These are phyloP conservation scores for Seiridium cupressi DNA, from an alignment of 2,329 filamentous ascomycete genomes.

Conservation along the genomic window DNA sequence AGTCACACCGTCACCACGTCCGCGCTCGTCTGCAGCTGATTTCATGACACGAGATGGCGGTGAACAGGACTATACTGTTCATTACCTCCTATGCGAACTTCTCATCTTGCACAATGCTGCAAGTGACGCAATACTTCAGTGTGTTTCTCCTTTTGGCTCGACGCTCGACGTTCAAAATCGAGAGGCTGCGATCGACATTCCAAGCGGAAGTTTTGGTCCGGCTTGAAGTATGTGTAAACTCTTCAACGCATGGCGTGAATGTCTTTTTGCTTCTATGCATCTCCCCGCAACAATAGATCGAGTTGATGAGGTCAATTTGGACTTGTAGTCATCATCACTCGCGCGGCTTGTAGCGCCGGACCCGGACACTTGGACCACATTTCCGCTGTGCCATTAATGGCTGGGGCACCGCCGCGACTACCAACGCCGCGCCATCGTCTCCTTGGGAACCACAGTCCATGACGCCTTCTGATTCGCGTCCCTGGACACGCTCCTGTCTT, in stretches of 20 bases:
- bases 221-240: neutral
- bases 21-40: too few relatives aligned
- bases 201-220: neutral
- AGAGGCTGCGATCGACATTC: too few relatives aligned
- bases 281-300: neutral
- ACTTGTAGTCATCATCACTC: constrained; percentile 1
- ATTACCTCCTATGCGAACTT: too few relatives aligned
- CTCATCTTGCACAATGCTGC: too few relatives aligned
- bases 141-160: too few relatives aligned
- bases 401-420: too few relatives aligned
- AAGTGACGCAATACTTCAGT: too few relatives aligned
- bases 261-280: neutral
- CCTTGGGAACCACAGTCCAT: neutral
- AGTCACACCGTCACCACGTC: too few relatives aligned
- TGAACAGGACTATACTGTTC: too few relatives aligned
- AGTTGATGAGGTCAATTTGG: neutral
- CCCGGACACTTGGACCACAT: neutral
- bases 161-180: too few relatives aligned
- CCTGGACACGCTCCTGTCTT: neutral
- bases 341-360: neutral
- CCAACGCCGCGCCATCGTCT: neutral
- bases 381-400: neutral
- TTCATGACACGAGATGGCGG: too few relatives aligned
- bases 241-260: neutral
- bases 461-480: neutral